Base-by-base conservation (phyloP, 2,329 filamentous ascomycete species). In the Ophiostoma sp. region DNA sequence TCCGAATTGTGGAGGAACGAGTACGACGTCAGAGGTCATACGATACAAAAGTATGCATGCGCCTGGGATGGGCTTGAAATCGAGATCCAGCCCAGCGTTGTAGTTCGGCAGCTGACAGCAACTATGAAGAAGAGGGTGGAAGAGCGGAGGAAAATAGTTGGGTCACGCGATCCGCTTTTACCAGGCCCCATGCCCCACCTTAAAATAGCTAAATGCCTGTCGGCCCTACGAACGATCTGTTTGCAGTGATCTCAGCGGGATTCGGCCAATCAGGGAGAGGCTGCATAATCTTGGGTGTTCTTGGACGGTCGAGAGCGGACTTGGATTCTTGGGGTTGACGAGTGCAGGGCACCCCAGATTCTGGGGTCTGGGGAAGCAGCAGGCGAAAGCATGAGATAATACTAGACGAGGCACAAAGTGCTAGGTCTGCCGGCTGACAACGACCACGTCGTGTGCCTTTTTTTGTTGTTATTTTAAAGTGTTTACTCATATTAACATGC, bases 211-310 rank as follows among this genome's bases (percentile, higher is more conserved):
- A 18, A 36, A 11, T 55, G n/a, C n/a, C 49, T 4, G 49, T 11
- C 49, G 49, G 49, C 49, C 49, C 49, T 55, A 27, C 18, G 47
- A 52, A 52, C 49, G 49, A 55, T 27, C 49, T 55, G 49, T 55
- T 36, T 55, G n/a, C 49, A 55, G 49, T 11, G 18, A 12, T 49
- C 18, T 14, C 27, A 9, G 5, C 49, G 49, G 49, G 49, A 14
- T 55, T 55, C n/a, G 18, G 49, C 49, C 49, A 55, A 18, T 55
- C 27, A 27, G 18, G n/a, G 49, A 18, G 49, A 8, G 2, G n/a
- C 18, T 55, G 49, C 18, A 55, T 55, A 55, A 55, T 55, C n/a
- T 9, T 27, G 27, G 27, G 27, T 27, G 27, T 27, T 27, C 27
- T 27, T 27, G 27, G 27, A 27, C 2, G 27, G 27, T 27, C 27